These are phyloP conservation scores for Suillus decipiens DNA, from an alignment of 768 basidiomycete species.

Conservation along the genomic window DNA sequence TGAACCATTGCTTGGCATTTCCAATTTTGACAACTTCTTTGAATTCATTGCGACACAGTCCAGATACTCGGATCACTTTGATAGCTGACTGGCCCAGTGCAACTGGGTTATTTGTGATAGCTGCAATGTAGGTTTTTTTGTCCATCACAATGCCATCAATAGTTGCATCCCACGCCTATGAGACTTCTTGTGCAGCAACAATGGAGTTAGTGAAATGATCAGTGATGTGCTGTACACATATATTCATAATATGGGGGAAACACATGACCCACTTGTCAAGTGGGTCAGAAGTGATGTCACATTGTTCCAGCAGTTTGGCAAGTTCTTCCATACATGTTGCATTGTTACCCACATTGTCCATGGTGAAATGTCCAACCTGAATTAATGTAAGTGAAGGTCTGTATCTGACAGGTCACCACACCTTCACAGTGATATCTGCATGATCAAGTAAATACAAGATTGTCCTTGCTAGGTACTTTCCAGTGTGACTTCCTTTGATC, in stretches of 20 bases:
- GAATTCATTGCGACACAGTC: background rate
- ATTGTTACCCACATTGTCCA: slow-evolving; percentile 25
- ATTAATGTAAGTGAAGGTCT: slow-evolving; percentile 27
- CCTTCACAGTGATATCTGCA: slow-evolving; percentile 15
- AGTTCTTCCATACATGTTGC: slow-evolving; percentile 11
- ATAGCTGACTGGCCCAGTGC: background rate
- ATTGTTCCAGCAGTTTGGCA: slow-evolving; percentile 1
- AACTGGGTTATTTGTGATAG: background rate
- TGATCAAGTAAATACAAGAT: slow-evolving; percentile 5
- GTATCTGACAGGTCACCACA: slow-evolving; percentile 35
- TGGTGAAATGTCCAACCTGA: slow-evolving; percentile 23
- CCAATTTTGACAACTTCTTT: background rate
- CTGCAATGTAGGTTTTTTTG: background rate
- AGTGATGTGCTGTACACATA: slow-evolving; percentile 22
- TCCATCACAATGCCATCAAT: background rate
- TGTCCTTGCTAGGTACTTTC: slow-evolving; percentile 1
- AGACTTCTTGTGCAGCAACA: background rate
- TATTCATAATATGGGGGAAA: slow-evolving; percentile 27
- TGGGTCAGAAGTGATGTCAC: slow-evolving; percentile 14
- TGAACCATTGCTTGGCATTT: slow-evolving; percentile 8
- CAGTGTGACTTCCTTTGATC: slow-evolving; percentile 17
- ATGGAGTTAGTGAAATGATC: slow-evolving; percentile 27
- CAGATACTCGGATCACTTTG: background rate
- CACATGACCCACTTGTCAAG: slow-evolving; percentile 19
- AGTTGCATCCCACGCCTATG: background rate